These are phyloP conservation scores for Cutaneotrichosporon sp. DNA, from an alignment of 1,284 basidiomycete genomes.

Conservation along the genomic window DNA sequence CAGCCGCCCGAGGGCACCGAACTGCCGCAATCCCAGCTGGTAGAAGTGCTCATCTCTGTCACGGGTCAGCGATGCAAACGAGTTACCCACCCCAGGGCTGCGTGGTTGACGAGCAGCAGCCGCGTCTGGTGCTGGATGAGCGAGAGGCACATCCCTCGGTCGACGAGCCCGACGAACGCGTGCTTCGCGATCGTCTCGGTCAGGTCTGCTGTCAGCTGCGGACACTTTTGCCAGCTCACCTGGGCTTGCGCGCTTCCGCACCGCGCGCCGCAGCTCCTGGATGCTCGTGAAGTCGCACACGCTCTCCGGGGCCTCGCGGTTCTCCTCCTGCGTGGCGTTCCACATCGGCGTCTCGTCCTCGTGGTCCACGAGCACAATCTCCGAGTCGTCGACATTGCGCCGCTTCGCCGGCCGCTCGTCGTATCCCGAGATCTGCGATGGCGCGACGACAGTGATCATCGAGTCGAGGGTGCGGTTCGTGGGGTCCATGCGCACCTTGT, in stretches of 20 bases:
- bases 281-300: conserved; percentile 81
- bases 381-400: conserved; percentile 34
- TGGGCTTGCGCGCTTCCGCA: conserved; percentile 65
- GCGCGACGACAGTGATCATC: conserved; percentile 65
- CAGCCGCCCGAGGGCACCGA: conserved; percentile 75
- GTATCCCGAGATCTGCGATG: conserved; percentile 36
- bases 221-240: conserved; percentile 58
- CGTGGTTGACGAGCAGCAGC: conserved; percentile 86
- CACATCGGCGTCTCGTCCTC: conserved; percentile 31
- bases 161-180: conserved; percentile 91
- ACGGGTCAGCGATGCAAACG: background rate
- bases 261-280: conserved; percentile 63
- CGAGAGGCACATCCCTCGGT: conserved; percentile 70
- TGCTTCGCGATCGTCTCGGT: conserved; percentile 83
- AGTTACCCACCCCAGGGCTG: conserved; percentile 67
- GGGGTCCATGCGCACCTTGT: conserved; percentile 89
- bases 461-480: conserved; percentile 88
- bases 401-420: conserved; percentile 34
- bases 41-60: conserved; percentile 91
- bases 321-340: conserved; percentile 31
- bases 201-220: conserved; percentile 60
- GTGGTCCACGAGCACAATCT: conserved; percentile 18
- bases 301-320: conserved; percentile 69
- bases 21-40: conserved; percentile 88
- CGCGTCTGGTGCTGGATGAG: conserved; percentile 86